phyloP scores from a whole-genome alignment of 805 yeast genomes.

The Barnettozyma vustinii region DNA sequence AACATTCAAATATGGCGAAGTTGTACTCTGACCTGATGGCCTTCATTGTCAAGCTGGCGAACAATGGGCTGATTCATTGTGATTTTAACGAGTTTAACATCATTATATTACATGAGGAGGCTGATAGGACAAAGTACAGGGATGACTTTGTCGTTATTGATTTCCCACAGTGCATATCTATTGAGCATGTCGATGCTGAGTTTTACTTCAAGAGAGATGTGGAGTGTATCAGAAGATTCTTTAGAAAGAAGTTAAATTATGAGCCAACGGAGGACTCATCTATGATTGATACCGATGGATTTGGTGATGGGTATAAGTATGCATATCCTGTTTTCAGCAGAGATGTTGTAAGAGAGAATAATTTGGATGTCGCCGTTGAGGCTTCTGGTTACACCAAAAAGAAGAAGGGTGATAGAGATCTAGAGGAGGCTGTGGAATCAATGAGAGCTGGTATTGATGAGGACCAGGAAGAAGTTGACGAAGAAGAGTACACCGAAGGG shows the following conservation, averaged over 20 bases:
- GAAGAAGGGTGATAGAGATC: slow-evolving; percentile 51
- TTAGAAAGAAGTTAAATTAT: slow-evolving; percentile 71
- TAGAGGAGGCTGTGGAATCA: slow-evolving; percentile 68
- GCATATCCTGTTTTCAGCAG: slow-evolving; percentile 75
- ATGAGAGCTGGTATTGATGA: slow-evolving; percentile 47
- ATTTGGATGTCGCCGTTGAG: slow-evolving; percentile 78
- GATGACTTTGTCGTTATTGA: slow-evolving; percentile 86
- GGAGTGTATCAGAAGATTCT: slow-evolving; percentile 80
- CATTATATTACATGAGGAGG: slow-evolving; percentile 65
- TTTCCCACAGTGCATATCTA: slow-evolving; percentile 96
- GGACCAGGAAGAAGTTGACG: slow-evolving; percentile 23
- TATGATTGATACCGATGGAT: slow-evolving; percentile 76
- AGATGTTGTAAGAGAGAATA: slow-evolving; percentile 64
- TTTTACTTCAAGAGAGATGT: slow-evolving; percentile 89
- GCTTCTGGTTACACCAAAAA: slow-evolving; percentile 81
- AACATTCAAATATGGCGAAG: slow-evolving; percentile 61
- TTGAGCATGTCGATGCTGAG: slow-evolving; percentile 85
- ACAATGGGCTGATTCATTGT: slow-evolving; percentile 91
- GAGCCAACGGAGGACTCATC: slow-evolving; percentile 60
- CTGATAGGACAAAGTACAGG: slow-evolving; percentile 40
- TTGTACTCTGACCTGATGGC: slow-evolving; percentile 83
- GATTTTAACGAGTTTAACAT: slow-evolving; percentile 97
- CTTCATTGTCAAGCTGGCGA: slow-evolving; percentile 77
- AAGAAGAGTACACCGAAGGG: slow-evolving; percentile 12
- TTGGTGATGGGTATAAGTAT: slow-evolving; percentile 71